A percentile compares a stretch with the other conserved stretches of the same genome.
Conservation (phyloP, 2,329 filamentous ascomycete genomes). For the Metarhizium robertsii region DNA sequence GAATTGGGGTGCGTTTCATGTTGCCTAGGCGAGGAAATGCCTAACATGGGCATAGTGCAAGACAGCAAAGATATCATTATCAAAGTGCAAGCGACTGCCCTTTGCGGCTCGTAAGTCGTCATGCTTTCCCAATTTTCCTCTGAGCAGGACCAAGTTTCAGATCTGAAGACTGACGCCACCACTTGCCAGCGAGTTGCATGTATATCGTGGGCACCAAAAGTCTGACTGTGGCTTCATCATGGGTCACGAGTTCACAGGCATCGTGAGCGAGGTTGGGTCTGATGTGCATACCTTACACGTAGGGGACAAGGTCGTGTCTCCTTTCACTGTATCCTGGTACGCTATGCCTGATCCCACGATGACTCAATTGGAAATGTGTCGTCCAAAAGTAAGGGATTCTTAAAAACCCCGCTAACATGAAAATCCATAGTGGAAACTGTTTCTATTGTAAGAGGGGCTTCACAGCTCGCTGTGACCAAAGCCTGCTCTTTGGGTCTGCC, state of each 20-base stretch:
- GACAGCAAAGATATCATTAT: conserved; percentile 69
- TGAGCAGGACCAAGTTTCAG: background rate
- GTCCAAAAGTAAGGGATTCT: background rate
- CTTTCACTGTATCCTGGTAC: conserved; percentile 75
- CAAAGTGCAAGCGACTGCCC: conserved; percentile 71
- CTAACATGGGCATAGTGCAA: conserved; percentile 38
- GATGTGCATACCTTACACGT: conserved; percentile 58
- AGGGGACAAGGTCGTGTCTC: conserved; percentile 72
- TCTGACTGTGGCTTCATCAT: conserved; percentile 54
- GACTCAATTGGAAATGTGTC: background rate
- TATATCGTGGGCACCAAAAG: conserved; percentile 73
- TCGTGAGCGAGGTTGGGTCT: conserved; percentile 57
- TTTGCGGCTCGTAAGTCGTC: conserved; percentile 73
- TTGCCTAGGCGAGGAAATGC: background rate
- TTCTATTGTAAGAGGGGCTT: conserved; percentile 76
- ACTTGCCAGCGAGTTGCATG: conserved; percentile 63
- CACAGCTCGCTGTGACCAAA: conserved; percentile 67
- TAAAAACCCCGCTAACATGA: background rate
- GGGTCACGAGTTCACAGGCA: conserved; percentile 85
- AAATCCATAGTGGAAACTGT: conserved; percentile 41
- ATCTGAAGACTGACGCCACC: background rate
- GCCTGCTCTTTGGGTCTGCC: conserved; percentile 59
- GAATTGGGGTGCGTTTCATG: background rate
- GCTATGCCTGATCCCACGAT: conserved; percentile 14
- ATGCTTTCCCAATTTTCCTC: conserved; percentile 3